Evolutionary conservation across 1,139 yeast genomes (phyloP).

Genomic region (Yamadazyma conglobata): DNA sequence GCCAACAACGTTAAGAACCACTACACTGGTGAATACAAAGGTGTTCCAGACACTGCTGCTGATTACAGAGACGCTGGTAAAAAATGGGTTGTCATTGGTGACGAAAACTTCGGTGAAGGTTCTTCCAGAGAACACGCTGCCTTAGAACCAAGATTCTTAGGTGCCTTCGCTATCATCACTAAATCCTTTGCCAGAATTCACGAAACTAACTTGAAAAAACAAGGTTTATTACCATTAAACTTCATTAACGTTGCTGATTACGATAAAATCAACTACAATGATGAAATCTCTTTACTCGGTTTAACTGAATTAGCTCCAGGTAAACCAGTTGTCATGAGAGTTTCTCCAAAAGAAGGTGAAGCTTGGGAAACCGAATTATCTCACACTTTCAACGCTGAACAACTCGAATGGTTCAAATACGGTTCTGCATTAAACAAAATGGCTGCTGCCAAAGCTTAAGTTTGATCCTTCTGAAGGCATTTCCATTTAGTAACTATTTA

Average conservation of each 20-base stretch:
- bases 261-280: constrained; percentile 90
- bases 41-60: constrained; percentile 96
- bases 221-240: constrained; percentile 82
- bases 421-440: constrained; percentile 99
- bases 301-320: constrained; percentile 89
- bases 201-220: constrained; percentile 52
- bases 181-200: constrained; percentile 96
- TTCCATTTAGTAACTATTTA: constrained; percentile 7
- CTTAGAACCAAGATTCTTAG: constrained; percentile 97
- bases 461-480: neutral
- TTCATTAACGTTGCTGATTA: constrained; percentile 85
- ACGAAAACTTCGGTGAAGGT: constrained; percentile 99
- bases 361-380: constrained; percentile 87
- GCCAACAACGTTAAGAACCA: constrained; percentile 89
- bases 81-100: constrained; percentile 98
- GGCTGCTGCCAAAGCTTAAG: constrained; percentile 47
- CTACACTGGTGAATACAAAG: constrained; percentile 87
- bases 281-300: constrained; percentile 84
- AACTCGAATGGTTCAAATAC: constrained; percentile 98
- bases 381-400: constrained; percentile 94
- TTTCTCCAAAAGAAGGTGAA: constrained; percentile 83
- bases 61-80: constrained; percentile 91
- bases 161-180: constrained; percentile 95
- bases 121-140: constrained; percentile 99
- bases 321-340: constrained; percentile 80